phyloP scores from a whole-genome alignment of 176 grass and related monocot species.

The Bromus sterilis region DNA sequence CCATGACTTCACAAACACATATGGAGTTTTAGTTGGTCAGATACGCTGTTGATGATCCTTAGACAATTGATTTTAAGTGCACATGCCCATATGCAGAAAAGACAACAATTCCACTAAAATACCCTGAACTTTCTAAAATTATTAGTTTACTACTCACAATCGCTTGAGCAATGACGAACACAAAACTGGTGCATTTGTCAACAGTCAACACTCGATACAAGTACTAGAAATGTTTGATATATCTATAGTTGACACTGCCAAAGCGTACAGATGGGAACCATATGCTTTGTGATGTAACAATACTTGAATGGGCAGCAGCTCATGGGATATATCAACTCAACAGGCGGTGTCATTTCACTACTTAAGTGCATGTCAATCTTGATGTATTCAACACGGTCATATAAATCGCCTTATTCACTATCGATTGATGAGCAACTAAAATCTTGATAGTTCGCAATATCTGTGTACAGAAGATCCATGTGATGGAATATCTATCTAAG shows the following conservation, averaged over 20 bases:
- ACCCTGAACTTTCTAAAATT: not conserved
- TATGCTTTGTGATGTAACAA: not conserved
- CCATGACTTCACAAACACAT: not conserved
- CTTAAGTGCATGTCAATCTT: not conserved
- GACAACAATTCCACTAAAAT: not conserved
- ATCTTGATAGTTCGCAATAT: not conserved
- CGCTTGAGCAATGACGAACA: not conserved
- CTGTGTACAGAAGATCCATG: not conserved
- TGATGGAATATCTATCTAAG: not conserved
- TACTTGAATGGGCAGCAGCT: not conserved
- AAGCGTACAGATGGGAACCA: not conserved
- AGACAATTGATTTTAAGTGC: not conserved
- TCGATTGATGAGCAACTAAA: not conserved
- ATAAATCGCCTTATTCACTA: not conserved
- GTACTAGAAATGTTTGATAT: not conserved
- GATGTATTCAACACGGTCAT: not conserved
- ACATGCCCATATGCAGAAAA: not conserved
- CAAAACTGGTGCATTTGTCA: not conserved
- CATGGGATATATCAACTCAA: not conserved
- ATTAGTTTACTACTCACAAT: not conserved
- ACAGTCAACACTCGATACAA: not conserved
- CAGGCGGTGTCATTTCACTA: not conserved
- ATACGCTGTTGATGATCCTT: not conserved
- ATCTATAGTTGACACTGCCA: not conserved
- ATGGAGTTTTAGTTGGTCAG: not conserved